These are phyloP conservation scores for Trichophyton verrucosum DNA, from an alignment of 2,329 filamentous ascomycete genomes.

Conservation along the genomic window DNA sequence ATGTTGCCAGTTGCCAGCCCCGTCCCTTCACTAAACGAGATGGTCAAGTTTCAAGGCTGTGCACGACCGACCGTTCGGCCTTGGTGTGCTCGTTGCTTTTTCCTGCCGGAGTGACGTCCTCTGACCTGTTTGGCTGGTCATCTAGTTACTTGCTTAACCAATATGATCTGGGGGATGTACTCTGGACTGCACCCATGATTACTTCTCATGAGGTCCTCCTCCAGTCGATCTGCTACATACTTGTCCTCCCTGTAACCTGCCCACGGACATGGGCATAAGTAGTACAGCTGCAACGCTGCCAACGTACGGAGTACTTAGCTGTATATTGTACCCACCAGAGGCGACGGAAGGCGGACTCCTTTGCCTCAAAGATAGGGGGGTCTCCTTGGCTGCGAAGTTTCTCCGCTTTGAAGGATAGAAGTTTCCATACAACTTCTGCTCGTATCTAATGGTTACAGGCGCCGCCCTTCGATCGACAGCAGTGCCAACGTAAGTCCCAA, in stretches of 20 bases:
- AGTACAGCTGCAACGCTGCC: background rate
- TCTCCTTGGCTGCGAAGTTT: background rate
- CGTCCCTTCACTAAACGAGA: background rate
- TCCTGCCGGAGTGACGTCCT: background rate
- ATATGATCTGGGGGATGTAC: background rate
- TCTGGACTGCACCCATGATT: background rate
- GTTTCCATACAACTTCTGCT: background rate
- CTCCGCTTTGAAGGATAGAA: background rate
- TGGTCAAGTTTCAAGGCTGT: background rate
- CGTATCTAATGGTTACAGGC: background rate
- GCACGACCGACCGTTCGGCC: background rate
- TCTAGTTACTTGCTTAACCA: background rate
- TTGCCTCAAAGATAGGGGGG: background rate
- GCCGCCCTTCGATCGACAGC: background rate
- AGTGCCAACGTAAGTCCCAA: background rate
- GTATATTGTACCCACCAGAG: background rate
- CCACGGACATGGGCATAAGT: background rate
- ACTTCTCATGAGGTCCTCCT: background rate
- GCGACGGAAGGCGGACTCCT: background rate
- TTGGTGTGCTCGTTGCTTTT: background rate
- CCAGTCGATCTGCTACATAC: background rate
- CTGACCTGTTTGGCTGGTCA: background rate
- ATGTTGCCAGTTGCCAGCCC: background rate
- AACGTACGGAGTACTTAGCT: too few species aligned
- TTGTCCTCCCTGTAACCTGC: background rate